Conservation (phyloP, 1,139 yeast species). For the Casaregolazyma suthepensis region DNA sequence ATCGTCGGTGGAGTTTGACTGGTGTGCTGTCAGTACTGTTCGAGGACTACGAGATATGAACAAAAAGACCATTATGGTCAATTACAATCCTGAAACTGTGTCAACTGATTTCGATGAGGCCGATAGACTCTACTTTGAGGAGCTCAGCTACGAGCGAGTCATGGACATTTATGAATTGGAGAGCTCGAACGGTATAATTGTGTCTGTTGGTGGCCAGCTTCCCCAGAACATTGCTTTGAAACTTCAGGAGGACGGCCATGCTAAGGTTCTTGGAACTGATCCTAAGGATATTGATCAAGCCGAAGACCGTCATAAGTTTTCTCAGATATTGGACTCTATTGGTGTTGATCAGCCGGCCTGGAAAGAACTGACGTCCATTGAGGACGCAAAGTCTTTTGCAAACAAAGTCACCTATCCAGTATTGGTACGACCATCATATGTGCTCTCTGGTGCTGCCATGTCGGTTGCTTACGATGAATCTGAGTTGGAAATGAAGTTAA, state of each 20-base stretch:
- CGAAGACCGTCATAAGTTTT: conserved; percentile 97
- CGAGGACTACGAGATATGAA: conserved; percentile 87
- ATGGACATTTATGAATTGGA: conserved; percentile 96
- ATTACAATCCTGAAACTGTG: conserved; percentile 97
- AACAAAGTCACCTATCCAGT: conserved; percentile 89
- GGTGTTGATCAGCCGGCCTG: conserved; percentile 95
- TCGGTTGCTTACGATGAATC: conserved; percentile 73
- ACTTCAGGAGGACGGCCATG: conserved; percentile 64
- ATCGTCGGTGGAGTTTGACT: conserved; percentile 96
- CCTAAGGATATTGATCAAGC: conserved; percentile 96
- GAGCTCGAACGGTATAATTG: conserved; percentile 82
- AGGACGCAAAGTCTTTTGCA: conserved; percentile 83
- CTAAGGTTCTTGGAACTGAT: conserved; percentile 85
- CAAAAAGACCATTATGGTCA: conserved; percentile 89
- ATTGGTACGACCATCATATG: conserved; percentile 95
- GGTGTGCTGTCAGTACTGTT: conserved; percentile 98
- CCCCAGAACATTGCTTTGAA: conserved; percentile 93
- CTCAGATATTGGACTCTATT: conserved; percentile 86
- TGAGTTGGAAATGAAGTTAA: conserved; percentile 75
- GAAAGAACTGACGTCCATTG: conserved; percentile 87
- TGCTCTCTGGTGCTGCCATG: conserved; percentile 98
- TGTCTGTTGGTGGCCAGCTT: conserved; percentile 95
- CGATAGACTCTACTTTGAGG: conserved; percentile 94
- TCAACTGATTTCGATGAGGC: conserved; percentile 98
- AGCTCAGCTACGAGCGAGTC: conserved; percentile 89